phyloP scores from a whole-genome alignment of 1,284 basidiomycete genomes.

The Ganoderma meredithae region DNA sequence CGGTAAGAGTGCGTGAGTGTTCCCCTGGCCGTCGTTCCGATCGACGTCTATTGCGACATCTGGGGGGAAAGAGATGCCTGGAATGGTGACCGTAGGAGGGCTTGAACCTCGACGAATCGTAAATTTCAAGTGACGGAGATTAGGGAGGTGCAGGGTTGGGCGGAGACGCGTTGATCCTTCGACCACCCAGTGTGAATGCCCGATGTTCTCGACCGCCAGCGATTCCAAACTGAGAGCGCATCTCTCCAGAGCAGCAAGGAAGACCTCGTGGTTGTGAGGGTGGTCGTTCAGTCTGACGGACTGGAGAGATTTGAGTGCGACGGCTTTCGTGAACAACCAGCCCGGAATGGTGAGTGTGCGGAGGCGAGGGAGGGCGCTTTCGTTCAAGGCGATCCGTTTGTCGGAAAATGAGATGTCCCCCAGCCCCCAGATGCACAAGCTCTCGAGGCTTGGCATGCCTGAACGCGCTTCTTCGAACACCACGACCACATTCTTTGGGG shows the following conservation, averaged over 20 bases:
- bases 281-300: not conserved
- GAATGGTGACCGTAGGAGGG: not conserved
- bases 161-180: not conserved
- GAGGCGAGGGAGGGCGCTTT: not conserved
- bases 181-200: not conserved
- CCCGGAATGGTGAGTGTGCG: not conserved
- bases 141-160: not conserved
- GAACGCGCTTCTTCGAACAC: not conserved
- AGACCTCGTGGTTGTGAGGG: not conserved
- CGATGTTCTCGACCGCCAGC: not conserved
- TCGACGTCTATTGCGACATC: not conserved
- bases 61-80: not conserved
- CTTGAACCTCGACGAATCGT: not conserved
- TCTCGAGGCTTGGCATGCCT: not conserved
- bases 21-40: not conserved
- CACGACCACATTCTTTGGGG: not conserved
- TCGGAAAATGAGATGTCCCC: not conserved
- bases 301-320: not conserved
- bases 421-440: not conserved
- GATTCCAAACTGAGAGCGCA: not conserved
- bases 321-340: not conserved
- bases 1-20: not conserved
- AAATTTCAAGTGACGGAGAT: not conserved
- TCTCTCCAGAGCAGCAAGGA: not conserved
- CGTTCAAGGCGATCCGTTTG: not conserved